Base-by-base conservation (phyloP, 495 filamentous ascomycete genomes). In the Immersiella caudata region DNA sequence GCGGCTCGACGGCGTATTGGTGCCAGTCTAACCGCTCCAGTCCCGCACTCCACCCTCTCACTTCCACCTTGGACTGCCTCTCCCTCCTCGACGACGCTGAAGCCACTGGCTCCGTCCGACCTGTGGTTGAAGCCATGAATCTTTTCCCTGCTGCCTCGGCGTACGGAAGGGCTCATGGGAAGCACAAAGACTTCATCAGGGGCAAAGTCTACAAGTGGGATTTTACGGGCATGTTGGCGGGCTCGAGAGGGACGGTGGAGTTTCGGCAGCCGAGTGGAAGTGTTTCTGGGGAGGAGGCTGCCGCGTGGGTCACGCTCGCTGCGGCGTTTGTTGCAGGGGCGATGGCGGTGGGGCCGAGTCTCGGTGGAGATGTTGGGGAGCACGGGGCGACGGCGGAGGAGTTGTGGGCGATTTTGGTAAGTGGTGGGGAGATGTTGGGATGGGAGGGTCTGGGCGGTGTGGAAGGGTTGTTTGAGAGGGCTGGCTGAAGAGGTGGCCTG, bases 171-270 rank as follows among this genome's bases (percentile, higher is more conserved):
- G 66, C 65, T 1, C 61, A 70, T 16, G 63, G 69, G n/a, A 63
- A 64, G 69, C 60, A 62, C 35, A 57, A 63, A 46, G 68, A 75
- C 22, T 75, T 73, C 55, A 51, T 77, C 6, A 46, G 69, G 2
- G 73, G 71, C 9, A 77, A 77, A 67, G 68, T 71, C 60, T 77
- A 73, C 67, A 77, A 74, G 70, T 77, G 75, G 75, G 68, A 75
- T 49, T 71, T 74, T 18, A 64, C 71, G 5, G 71, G 73, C 12
- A 71, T 74, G 71, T 11, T 75, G 59, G 16, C 64, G 8, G 0
- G 27, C 7, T 22, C 16, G 24, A 2, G 49, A 29, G 73, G 71
- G 8, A 74, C 75, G 35, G 65, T 77, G 12, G 75, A 77, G 65
- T 77, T 70, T 40, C 68, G 75, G 14, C 75, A 75, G 70, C 59